Percentiles rank a stretch among this genome's conserved stretches.
These are phyloP conservation scores for Vitellaria paradoxa DNA, from an alignment of 179 eudicot species.

Conservation along the genomic window DNA sequence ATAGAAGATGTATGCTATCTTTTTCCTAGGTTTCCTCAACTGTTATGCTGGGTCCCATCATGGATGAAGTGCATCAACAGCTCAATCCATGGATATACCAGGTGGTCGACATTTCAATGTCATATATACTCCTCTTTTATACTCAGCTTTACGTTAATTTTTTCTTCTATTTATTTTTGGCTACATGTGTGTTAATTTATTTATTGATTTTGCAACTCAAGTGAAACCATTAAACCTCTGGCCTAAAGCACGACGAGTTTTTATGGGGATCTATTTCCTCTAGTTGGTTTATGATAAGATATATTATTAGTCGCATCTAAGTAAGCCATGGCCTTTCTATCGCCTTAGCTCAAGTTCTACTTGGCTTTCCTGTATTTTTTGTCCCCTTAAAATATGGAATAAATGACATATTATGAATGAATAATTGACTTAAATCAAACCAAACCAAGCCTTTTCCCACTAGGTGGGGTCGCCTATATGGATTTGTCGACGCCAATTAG, in stretches of 20 bases:
- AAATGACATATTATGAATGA: background rate
- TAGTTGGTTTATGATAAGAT: background rate
- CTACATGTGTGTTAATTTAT: background rate
- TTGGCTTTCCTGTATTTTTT: background rate
- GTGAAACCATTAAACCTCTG: background rate
- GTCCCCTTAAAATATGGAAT: background rate
- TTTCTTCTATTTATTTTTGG: background rate
- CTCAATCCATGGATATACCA: constrained; percentile 79
- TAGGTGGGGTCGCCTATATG: too few species aligned
- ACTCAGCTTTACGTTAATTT: background rate
- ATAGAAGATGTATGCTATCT: constrained; percentile 4
- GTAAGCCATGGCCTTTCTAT: background rate
- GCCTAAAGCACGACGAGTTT: background rate
- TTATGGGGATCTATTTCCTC: too few species aligned
- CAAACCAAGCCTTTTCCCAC: too few species aligned
- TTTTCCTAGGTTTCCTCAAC: constrained; percentile 50
- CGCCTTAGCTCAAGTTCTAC: background rate
- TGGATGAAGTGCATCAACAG: constrained; percentile 89
- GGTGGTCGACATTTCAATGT: constrained; percentile 37
- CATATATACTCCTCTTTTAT: background rate
- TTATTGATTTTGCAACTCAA: background rate
- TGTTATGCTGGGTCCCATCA: constrained; percentile 64
- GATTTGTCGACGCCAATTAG: too few species aligned
- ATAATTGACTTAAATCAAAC: background rate
- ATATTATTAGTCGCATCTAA: background rate